A percentile compares a stretch with the other conserved stretches of the same genome.
These are phyloP conservation scores for Chlorella sorokiniana DNA, from an alignment of 139 green algal species.

Conservation along the genomic window DNA sequence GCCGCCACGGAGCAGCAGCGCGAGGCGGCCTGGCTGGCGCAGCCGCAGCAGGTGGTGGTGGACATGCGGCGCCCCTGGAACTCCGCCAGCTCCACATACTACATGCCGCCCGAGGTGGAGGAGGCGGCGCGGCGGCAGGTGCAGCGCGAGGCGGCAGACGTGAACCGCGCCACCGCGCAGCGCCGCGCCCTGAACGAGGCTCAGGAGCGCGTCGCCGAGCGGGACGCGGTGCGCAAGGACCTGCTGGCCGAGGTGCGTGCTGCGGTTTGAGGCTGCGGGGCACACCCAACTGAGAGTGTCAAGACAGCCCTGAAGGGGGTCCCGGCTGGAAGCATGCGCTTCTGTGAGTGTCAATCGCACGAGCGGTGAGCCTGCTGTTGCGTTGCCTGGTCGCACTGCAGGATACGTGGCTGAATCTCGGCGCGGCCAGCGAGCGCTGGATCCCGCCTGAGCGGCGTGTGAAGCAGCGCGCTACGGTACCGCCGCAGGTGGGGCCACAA, in stretches of 20 bases:
- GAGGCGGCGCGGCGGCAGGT: neutral
- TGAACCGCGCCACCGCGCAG: constrained; percentile 8
- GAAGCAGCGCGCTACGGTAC: constrained; percentile 20
- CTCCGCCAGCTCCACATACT: constrained; percentile 22
- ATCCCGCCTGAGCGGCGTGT: constrained; percentile 39
- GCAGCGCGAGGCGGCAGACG: constrained; percentile 21
- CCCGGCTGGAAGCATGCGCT: too few relatives aligned
- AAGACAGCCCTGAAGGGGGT: too few relatives aligned
- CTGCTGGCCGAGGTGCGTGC: neutral
- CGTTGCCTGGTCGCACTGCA: neutral
- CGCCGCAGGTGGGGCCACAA: constrained; percentile 8
- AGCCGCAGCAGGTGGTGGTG: constrained; percentile 15
- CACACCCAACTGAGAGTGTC: too few relatives aligned
- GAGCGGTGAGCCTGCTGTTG: too few relatives aligned
- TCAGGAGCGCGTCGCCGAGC: constrained; percentile 6
- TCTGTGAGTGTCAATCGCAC: too few relatives aligned
- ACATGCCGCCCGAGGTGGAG: constrained; percentile 25
- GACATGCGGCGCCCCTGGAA: constrained; percentile 21
- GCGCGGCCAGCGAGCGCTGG: constrained; percentile 43
- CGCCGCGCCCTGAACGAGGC: neutral
- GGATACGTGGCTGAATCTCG: constrained; percentile 42
- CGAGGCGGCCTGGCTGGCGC: neutral
- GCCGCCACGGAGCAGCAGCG: neutral
- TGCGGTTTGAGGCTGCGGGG: neutral
- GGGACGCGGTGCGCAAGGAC: neutral